Conservation (phyloP, 2,329 filamentous ascomycete genomes). For the Pyricularia grisea region DNA sequence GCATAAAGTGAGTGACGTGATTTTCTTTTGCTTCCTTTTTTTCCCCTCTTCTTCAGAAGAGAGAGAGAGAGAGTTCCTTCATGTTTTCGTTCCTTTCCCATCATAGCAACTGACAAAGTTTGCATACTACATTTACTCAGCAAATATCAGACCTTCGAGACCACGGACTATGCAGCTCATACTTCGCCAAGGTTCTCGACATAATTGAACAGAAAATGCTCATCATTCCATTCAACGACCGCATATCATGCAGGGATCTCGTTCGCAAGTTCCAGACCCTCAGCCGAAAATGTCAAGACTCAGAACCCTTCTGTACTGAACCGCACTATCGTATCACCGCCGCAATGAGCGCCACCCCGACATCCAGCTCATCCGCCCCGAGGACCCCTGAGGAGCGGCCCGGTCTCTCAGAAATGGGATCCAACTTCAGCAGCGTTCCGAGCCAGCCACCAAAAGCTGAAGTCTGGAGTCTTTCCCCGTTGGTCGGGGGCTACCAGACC, state of each 20-base stretch:
- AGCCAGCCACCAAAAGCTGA: no score
- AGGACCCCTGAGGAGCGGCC: no score
- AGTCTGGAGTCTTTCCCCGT: no score
- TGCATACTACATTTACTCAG: not conserved
- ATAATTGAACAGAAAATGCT: not conserved
- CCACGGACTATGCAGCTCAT: not conserved
- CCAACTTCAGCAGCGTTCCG: no score
- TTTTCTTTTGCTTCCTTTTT: not conserved
- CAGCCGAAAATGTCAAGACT: not conserved
- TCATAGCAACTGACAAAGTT: no score
- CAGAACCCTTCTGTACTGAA: not conserved
- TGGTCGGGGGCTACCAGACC: no score
- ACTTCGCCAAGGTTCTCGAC: not conserved
- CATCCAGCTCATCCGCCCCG: no score
- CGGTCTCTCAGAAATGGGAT: no score
- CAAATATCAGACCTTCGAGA: not conserved
- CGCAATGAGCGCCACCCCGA: no score
- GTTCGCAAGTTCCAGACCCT: not conserved
- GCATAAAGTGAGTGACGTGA: not conserved
- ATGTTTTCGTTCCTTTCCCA: not conserved
- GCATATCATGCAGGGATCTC: not conserved
- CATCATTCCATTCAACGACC: not conserved
- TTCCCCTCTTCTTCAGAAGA: no score
- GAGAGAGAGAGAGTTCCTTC: no score
- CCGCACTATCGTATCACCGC: no score